These are phyloP conservation scores for Rhododendron vialii DNA, from an alignment of 148 eudicot genomes.

Conservation along the genomic window DNA sequence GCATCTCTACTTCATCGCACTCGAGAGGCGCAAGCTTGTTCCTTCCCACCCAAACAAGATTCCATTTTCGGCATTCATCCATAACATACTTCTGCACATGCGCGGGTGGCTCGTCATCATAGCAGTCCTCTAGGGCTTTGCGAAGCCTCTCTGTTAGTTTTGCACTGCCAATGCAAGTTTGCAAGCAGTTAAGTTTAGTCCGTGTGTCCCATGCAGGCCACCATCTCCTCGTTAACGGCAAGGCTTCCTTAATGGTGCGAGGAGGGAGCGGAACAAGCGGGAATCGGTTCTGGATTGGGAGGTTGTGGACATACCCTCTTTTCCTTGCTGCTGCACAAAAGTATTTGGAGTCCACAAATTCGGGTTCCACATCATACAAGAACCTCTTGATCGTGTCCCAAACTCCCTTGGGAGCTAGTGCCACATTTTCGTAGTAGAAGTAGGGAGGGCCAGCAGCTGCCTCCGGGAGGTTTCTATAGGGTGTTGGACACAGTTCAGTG, in stretches of 20 bases:
- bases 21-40: constrained; percentile 85
- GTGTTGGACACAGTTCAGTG: constrained; percentile 14
- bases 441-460: constrained; percentile 71
- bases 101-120: constrained; percentile 48
- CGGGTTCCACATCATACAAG: constrained; percentile 72
- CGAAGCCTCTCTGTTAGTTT: constrained; percentile 60
- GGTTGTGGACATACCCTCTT: constrained; percentile 82
- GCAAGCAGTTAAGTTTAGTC: constrained; percentile 70
- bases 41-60: constrained; percentile 87
- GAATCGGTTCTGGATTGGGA: constrained; percentile 56
- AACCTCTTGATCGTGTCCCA: constrained; percentile 84
- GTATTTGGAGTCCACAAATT: constrained; percentile 81
- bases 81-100: constrained; percentile 52
- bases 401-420: constrained; percentile 81
- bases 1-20: constrained; percentile 84
- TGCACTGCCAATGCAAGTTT: constrained; percentile 80
- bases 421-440: constrained; percentile 93
- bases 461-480: constrained; percentile 49
- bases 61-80: constrained; percentile 78
- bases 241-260: constrained; percentile 59
- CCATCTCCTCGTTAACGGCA: constrained; percentile 70
- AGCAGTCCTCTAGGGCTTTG: constrained; percentile 50
- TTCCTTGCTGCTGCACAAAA: constrained; percentile 84
- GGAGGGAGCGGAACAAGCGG: constrained; percentile 80
- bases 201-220: constrained; percentile 88